Evolutionary conservation across 208 protist species (phyloP).

Genomic region (Tritrichomonas musculus): DNA sequence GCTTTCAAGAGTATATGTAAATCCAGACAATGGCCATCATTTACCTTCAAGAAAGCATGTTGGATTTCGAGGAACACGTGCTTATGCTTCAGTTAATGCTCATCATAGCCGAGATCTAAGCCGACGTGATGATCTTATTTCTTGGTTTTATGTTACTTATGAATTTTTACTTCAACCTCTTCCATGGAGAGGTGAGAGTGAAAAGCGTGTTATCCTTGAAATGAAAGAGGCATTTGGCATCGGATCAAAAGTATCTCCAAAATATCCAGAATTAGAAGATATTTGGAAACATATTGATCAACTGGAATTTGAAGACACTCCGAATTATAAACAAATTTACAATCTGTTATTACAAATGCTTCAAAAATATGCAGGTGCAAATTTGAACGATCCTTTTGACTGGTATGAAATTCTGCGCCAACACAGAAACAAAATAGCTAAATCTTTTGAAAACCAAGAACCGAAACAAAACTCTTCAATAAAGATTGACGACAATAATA

Average conservation of each 20-base stretch:
- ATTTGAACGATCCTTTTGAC: slow-evolving; percentile 20
- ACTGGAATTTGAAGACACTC: not conserved
- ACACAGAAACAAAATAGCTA: not conserved
- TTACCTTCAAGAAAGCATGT: not conserved
- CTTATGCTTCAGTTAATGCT: not conserved
- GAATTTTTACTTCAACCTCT: not conserved
- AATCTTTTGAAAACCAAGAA: not conserved
- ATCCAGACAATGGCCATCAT: not conserved
- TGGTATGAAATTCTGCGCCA: not conserved
- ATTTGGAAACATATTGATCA: not conserved
- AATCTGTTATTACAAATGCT: not conserved
- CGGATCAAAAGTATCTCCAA: not conserved
- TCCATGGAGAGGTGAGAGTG: not conserved
- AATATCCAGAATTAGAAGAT: not conserved
- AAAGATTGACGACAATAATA: not conserved
- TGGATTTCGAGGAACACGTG: not conserved
- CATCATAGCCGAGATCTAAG: not conserved
- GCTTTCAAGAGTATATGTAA: not conserved
- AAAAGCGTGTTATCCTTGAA: not conserved
- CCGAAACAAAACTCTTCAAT: not conserved
- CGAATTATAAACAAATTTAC: not conserved
- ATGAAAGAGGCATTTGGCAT: slow-evolving; percentile 1
- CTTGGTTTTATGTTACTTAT: not conserved
- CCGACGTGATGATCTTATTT: not conserved
- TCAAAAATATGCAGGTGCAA: not conserved